Percentiles rank a stretch among this genome's conserved stretches.
Evolutionary conservation across 495 filamentous ascomycete genomes (phyloP).

Genomic region (Tuber aestivum): DNA sequence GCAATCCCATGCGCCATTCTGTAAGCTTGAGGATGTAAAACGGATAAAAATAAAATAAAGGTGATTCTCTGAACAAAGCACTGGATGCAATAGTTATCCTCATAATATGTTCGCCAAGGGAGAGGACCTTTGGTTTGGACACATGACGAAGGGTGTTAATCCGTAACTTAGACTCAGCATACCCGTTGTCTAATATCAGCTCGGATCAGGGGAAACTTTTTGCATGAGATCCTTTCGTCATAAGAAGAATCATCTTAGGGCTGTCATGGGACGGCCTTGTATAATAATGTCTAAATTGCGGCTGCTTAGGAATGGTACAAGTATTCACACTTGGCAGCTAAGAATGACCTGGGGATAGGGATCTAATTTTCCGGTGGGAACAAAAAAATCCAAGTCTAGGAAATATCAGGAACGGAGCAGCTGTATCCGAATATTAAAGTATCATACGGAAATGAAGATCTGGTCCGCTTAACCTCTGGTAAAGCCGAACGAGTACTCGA

Average conservation of each 20-base stretch:
- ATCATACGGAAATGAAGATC: background rate
- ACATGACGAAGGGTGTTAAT: background rate
- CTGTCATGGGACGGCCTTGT: background rate
- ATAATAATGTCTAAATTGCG: background rate
- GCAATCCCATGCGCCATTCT: background rate
- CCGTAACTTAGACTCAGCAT: background rate
- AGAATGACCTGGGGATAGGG: background rate
- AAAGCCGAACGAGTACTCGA: background rate
- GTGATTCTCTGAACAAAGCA: background rate
- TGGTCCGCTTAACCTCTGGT: background rate
- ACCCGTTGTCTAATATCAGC: slow-evolving; percentile 4
- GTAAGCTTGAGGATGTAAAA: background rate
- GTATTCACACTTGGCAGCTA: background rate
- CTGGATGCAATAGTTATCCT: background rate
- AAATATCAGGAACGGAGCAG: background rate
- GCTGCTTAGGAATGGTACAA: background rate
- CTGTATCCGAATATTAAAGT: background rate
- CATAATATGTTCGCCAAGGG: background rate
- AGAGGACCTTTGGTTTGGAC: background rate
- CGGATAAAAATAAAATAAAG: background rate
- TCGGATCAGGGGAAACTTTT: background rate
- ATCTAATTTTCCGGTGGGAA: background rate
- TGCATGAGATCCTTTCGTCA: slow-evolving; percentile 1
- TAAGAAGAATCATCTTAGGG: background rate
- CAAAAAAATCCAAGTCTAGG: background rate